phyloP scores from a whole-genome alignment of 345 rosid species.

The Syzygium grande region DNA sequence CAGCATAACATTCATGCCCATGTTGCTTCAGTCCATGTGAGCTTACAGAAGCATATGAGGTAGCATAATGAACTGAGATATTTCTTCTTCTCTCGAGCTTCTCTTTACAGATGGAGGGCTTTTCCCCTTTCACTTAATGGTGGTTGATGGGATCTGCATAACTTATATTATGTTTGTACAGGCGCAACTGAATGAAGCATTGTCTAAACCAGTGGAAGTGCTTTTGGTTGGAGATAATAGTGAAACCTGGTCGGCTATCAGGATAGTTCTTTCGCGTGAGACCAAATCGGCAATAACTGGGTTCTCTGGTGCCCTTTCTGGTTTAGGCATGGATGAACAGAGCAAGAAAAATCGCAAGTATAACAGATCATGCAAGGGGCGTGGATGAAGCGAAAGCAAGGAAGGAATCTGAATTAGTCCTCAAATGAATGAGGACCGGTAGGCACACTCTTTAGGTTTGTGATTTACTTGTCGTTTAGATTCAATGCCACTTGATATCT shows the following conservation, averaged over 20 bases:
- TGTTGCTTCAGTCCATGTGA: conserved; percentile 62
- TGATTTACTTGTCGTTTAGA: not conserved
- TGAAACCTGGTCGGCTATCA: conserved; percentile 85
- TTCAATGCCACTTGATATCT: not conserved
- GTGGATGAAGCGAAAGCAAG: conserved; percentile 74
- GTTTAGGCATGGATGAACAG: conserved; percentile 62
- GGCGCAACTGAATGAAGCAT: conserved; percentile 55
- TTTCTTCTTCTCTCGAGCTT: not conserved
- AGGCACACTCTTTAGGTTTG: conserved; percentile 2
- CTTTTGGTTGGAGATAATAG: conserved; percentile 71
- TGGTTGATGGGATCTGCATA: not conserved
- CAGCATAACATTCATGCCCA: conserved; percentile 71
- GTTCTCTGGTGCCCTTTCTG: conserved; percentile 53
- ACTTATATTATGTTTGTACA: conserved; percentile 6
- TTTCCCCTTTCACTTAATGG: not conserved
- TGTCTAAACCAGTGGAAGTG: conserved; percentile 71
- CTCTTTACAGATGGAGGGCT: not conserved
- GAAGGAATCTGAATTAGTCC: conserved; percentile 69
- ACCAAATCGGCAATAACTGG: conserved; percentile 53
- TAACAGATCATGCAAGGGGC: conserved; percentile 57
- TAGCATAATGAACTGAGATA: conserved; percentile 5
- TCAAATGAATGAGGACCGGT: conserved; percentile 83
- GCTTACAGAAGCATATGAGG: conserved; percentile 61
- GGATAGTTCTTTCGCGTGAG: conserved; percentile 57
- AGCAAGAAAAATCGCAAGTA: conserved; percentile 22